Percentiles rank a stretch among this genome's conserved stretches.
These are phyloP conservation scores for Taphrina flavorubra DNA, from an alignment of 1,139 yeast species.

Conservation along the genomic window DNA sequence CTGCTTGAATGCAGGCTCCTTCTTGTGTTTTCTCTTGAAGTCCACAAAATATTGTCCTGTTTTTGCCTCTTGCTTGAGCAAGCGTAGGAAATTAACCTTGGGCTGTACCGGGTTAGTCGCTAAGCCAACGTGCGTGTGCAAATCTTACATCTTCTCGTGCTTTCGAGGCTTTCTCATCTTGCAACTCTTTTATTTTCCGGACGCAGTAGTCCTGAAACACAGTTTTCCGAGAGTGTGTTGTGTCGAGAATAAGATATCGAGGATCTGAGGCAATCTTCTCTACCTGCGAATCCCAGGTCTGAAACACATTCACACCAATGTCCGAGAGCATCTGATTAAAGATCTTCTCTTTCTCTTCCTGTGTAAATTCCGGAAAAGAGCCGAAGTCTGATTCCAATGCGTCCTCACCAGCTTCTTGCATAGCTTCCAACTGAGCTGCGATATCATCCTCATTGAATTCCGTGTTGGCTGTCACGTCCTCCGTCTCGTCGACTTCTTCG, in stretches of 20 bases:
- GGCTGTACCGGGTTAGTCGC: conserved; percentile 43
- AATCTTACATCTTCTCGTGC: conserved; percentile 43
- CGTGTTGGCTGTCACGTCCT: conserved; percentile 43
- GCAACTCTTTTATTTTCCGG: conserved; percentile 46
- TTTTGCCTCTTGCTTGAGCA: conserved; percentile 51
- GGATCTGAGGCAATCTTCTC: conserved; percentile 54
- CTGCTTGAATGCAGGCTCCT: conserved; percentile 49
- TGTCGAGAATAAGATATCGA: conserved; percentile 53
- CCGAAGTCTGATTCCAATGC: conserved; percentile 42
- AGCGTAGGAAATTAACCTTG: conserved; percentile 50
- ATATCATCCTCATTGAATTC: conserved; percentile 46
- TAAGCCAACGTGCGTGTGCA: not conserved
- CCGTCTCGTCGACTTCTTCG: conserved; percentile 42
- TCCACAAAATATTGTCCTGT: conserved; percentile 55
- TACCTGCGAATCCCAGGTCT: conserved; percentile 60
- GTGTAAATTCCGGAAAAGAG: conserved; percentile 43
- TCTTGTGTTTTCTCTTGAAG: conserved; percentile 56
- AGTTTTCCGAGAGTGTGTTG: conserved; percentile 52
- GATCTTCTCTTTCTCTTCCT: conserved; percentile 39
- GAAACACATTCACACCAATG: conserved; percentile 53
- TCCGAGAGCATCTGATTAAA: conserved; percentile 50
- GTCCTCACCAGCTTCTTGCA: conserved; percentile 45
- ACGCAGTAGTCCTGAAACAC: conserved; percentile 57
- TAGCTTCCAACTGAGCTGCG: conserved; percentile 46
- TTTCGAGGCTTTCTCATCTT: conserved; percentile 41